These are phyloP conservation scores for Coccinonectria pachysandricola DNA, from an alignment of 2,329 filamentous ascomycete genomes.

Conservation along the genomic window DNA sequence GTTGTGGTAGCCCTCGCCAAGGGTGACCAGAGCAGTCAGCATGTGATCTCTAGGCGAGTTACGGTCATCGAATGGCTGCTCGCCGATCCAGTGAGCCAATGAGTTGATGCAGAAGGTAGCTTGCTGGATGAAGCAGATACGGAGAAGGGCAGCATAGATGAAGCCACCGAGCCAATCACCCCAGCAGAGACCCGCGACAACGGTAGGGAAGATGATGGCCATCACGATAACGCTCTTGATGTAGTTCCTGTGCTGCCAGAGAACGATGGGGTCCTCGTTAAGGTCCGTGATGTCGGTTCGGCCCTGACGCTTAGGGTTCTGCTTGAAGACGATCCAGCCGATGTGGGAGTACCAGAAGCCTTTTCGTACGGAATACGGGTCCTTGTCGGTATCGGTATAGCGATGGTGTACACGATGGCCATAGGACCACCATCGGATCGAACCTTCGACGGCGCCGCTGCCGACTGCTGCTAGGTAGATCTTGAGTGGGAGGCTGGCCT, in stretches of 20 bases:
- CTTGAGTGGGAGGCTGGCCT: conserved; percentile 63
- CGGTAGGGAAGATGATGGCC: conserved; percentile 64
- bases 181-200: conserved; percentile 71
- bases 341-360: conserved; percentile 69
- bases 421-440: conserved; percentile 80
- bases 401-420: conserved; percentile 83
- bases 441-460: conserved; percentile 75
- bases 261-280: conserved; percentile 75
- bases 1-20: conserved; percentile 88
- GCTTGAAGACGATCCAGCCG: conserved; percentile 89
- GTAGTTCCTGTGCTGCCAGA: conserved; percentile 84
- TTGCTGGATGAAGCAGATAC: conserved; percentile 84
- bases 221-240: conserved; percentile 69
- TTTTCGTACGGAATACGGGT: conserved; percentile 85
- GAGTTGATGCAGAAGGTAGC: conserved; percentile 92
- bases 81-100: conserved; percentile 83
- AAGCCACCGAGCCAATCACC: conserved; percentile 74
- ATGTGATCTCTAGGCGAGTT: conserved; percentile 85
- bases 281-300: conserved; percentile 82
- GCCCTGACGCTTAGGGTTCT: conserved; percentile 82
- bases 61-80: conserved; percentile 87
- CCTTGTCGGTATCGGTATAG: conserved; percentile 87
- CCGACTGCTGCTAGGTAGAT: conserved; percentile 75
- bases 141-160: conserved; percentile 74
- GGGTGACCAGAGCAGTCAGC: conserved; percentile 73